A percentile compares a stretch with the other conserved stretches of the same genome.
Evolutionary conservation across 2,329 filamentous ascomycete genomes (phyloP).

Genomic region (Colletotrichum liaoningense): DNA sequence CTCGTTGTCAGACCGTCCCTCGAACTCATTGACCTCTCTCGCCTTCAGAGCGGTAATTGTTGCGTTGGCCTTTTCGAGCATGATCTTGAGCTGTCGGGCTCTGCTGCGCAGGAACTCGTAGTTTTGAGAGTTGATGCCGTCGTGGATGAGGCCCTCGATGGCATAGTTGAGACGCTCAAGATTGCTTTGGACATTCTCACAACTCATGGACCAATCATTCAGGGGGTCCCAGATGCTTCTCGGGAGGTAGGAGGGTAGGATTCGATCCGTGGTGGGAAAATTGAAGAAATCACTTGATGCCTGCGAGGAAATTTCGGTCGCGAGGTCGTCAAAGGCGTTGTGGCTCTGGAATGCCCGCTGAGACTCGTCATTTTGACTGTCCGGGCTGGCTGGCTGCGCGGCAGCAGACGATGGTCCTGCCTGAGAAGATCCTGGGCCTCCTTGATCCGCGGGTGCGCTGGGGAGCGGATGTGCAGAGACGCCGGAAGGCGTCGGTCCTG

Average conservation of each 20-base stretch:
- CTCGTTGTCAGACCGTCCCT: background rate
- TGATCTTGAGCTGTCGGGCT: background rate
- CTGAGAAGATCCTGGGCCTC: background rate
- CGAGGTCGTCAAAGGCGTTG: background rate
- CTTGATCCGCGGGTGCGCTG: background rate
- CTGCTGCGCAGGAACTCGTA: background rate
- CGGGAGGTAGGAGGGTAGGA: background rate
- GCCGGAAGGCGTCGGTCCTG: background rate
- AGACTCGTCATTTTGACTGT: background rate
- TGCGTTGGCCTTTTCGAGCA: background rate
- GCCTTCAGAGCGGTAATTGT: background rate
- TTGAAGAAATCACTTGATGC: background rate
- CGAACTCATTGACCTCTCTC: background rate
- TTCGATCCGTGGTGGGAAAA: background rate
- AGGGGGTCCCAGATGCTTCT: background rate
- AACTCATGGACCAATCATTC: background rate
- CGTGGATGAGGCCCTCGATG: conserved; percentile 6
- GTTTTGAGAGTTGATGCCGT: background rate
- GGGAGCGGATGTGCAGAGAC: background rate
- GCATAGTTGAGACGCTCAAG: background rate
- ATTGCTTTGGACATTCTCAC: background rate
- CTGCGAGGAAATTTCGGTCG: background rate
- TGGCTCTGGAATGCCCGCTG: background rate
- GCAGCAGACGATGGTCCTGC: background rate
- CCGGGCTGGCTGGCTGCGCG: background rate